Conservation (phyloP, 2,329 filamentous ascomycete species). For the Cadophora malorum region DNA sequence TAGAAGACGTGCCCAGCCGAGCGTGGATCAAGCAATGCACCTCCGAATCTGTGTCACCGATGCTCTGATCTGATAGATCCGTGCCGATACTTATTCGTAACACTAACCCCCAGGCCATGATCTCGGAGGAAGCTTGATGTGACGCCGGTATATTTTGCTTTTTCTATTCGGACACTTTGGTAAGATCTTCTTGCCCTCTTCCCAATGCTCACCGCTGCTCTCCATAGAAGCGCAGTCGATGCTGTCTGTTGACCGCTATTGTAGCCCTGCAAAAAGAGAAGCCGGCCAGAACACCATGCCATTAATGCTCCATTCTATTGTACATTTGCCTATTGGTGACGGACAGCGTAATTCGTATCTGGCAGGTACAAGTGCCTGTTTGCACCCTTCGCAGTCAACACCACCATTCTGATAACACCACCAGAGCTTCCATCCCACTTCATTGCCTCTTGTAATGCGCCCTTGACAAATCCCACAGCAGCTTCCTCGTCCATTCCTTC, state of each 20-base stretch:
- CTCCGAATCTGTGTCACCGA: constrained; percentile 5
- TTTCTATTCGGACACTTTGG: constrained; percentile 14
- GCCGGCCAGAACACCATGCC: constrained; percentile 37
- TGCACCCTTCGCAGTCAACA: constrained; percentile 87
- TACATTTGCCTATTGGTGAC: constrained; percentile 60
- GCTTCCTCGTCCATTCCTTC: constrained; percentile 94
- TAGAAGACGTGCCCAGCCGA: constrained; percentile 1
- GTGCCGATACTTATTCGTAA: constrained; percentile 3
- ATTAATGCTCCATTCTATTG: constrained; percentile 43
- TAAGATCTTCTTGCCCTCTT: constrained; percentile 8
- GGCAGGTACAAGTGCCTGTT: constrained; percentile 95
- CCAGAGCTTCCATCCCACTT: constrained; percentile 99
- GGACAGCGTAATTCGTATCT: constrained; percentile 76
- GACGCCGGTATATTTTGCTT: constrained; percentile 20
- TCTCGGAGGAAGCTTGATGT: neutral
- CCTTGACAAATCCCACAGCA: constrained; percentile 92
- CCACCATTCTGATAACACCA: constrained; percentile 97
- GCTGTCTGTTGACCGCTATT: constrained; percentile 33
- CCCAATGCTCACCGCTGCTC: constrained; percentile 36
- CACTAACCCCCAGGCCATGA: neutral
- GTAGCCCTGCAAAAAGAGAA: constrained; percentile 12
- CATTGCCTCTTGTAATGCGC: constrained; percentile 89
- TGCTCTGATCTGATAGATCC: constrained; percentile 3
- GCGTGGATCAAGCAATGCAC: constrained; percentile 13
- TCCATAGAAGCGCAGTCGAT: neutral